A percentile compares a stretch with the other conserved stretches of the same genome.
Evolutionary conservation across 2,329 filamentous ascomycete genomes (phyloP).

Genomic region (Sporothrix brasiliensis): DNA sequence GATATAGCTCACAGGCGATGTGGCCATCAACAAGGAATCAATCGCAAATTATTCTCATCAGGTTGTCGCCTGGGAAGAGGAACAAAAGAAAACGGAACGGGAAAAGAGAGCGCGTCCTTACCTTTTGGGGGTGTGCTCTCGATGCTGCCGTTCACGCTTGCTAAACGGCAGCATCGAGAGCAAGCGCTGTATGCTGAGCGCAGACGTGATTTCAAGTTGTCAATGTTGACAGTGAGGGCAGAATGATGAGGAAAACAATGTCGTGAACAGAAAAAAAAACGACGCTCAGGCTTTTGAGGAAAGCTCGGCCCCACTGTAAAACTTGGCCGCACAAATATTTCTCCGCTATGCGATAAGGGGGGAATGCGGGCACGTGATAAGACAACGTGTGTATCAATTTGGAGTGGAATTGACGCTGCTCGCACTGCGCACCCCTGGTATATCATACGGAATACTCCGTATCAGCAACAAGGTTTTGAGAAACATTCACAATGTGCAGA

Average conservation of each 20-base stretch:
- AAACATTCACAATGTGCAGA: too few species aligned
- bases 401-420: background rate
- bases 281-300: slow-evolving; percentile 16
- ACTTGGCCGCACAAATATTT: slow-evolving; percentile 30
- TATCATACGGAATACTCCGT: background rate
- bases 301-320: slow-evolving; percentile 20
- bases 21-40: slow-evolving; percentile 74
- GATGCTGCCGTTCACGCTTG: background rate
- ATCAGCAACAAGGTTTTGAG: too few species aligned
- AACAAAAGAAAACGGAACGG: slow-evolving; percentile 25
- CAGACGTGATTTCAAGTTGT: background rate
- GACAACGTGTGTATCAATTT: background rate
- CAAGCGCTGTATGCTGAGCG: slow-evolving; percentile 5
- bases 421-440: background rate
- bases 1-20: slow-evolving; percentile 81
- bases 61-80: slow-evolving; percentile 41
- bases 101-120: slow-evolving; percentile 28
- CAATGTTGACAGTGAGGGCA: background rate
- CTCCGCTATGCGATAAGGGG: slow-evolving; percentile 1
- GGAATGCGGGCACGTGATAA: background rate
- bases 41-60: slow-evolving; percentile 97
- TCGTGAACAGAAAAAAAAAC: background rate
- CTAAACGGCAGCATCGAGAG: background rate
- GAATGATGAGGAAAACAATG: background rate
- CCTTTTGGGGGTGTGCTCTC: slow-evolving; percentile 21